Evolutionary conservation across 2,329 filamentous ascomycete species (phyloP), one percentile per base, ranked within the genome.

Genomic region (Pseudogymnoascus sp.): DNA sequence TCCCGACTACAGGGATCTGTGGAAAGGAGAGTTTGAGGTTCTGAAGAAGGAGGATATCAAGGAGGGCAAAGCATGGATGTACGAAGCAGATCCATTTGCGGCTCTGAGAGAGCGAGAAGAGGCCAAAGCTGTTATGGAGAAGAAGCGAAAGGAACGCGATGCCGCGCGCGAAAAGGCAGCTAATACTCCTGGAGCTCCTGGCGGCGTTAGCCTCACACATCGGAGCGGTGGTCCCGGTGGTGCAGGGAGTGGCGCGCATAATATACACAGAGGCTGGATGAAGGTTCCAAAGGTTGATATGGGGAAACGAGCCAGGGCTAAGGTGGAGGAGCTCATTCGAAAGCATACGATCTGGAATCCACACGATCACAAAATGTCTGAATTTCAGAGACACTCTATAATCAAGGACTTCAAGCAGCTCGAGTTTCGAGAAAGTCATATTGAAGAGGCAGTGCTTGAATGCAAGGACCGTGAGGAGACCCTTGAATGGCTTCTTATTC

Each of bases 391-490:
- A 67, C 76, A 78, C 3, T 74, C 74, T 2, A 84, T 94, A 30
- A 75, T 90, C n/a, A 81, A 86, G 14, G 90, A 96, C 68, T 81
- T 97, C 36, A 80, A 80, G 20, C 82, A 79, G n/a, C 81, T 95
- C 58, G 92, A 91, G 0, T 99, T 99, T 73, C 86, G 93, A n/a
- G 81, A 80, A 68, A 95, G 88, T 69, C 94, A 99, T 71, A 84
- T 92, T 39, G 86, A 95, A 70, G 94, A 99, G 75, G 93, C 94
- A 7, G 84, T 89, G 1, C 85, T 85, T 47, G 86, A 92, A 69
- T 97, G 92, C 77, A 95, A 93, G 73, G 92, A 96, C 71, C 83
- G 88, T 30, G 92, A 97, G 72, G 94, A 99, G 75, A 87, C 91
- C 14, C 80, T 99, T 2, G 93, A 97, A 73, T 99, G 94, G 94